Evolutionary conservation across 192 early-diverging fungal genomes (phyloP), one percentile per base, ranked within the genome.

Genomic region (Gaertneriomyces semiglobifer): DNA sequence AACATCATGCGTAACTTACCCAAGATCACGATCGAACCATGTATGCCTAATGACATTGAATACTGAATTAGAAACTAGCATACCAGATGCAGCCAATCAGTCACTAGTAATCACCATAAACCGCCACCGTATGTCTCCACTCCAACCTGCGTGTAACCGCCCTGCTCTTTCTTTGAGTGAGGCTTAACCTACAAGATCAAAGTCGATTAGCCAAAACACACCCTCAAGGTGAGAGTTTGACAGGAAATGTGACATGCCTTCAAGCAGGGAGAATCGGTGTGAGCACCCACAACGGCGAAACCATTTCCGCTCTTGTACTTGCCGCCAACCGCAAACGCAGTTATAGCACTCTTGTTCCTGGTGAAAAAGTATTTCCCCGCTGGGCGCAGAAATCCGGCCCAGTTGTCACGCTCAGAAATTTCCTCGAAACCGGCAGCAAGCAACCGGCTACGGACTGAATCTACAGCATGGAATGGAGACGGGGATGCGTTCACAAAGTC

Each of bases 1-100:
- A 3, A 57, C 41, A 12, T 44, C 25, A 3, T 2, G 25, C 45
- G 7, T 25, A 43, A 5, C 62, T 11, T 25, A 78, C 76, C 86
- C 88, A 63, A 99, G 79, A 78, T 99, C 97, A 68, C 97, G 89
- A 74, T 99, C 97, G 73, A 99, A 99, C 97, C 97, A 99, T 38
- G 97, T 95, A 75, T 96, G 87, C 91, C 89, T 89, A 71, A 56
- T 38, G 10, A 38, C 1, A n/a, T 11, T 55, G 5, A 38, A 5
- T 6, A 51, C 8, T 6, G 38, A 47, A 6, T 44, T 16, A 14
- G 38, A 2, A 0, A 50, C 0, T 0, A 19, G 44, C 5, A 59
- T 6, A 0, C 11, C 38, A 6, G 45, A 6, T 7, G 20, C 4
- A 16, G 44, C 44, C 19, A 45, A n/a, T 45, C 33, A 11, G 16